Base-by-base conservation (phyloP, 495 filamentous ascomycete genomes). In the Aspergillus sclerotiicarbonarius region DNA sequence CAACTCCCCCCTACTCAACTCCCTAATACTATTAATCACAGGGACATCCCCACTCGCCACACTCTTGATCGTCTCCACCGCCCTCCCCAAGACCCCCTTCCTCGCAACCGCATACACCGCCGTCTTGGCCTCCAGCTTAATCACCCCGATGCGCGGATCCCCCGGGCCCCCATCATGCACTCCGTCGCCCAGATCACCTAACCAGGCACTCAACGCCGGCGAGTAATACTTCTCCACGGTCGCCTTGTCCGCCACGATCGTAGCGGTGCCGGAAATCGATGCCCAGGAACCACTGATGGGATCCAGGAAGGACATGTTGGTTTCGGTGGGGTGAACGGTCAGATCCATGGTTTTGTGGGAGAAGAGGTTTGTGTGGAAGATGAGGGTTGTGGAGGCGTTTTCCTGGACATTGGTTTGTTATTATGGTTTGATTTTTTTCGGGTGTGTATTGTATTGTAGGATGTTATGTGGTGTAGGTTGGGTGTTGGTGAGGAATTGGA, bases 341-440 rank as follows among this genome's bases (percentile, higher is more conserved):
- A 98, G 81, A 67, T 96, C 92, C 73, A 90, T 81, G 12, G 91
- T 92, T 77, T 98, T 96, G 72, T 90, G 89, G 35, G 90, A 92
- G 70, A 94, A 90, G 58, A 90, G 91, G 78, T 96, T 96, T 62
- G 91, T 90, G 77, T 94, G 87, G 83, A 98, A 96, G 73, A 96
- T 81, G 47, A 96, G 84, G 71, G 96, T 92, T 50, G 95, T 82
- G 65, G 87, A 88, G 61, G 86, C 84, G 60, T 80, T 80, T 73
- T 94, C 87, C 90, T 92, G 35, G 6, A 0, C 2, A 9, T 10
- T 8, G 29, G 6, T 15, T 41, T 50, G 33, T 51, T 43, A 57
- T 30, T 33, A 30, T n/a, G n/a, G n/a, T n/a, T n/a, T n/a, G n/a
- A n/a, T n/a, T n/a, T n/a, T n/a, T n/a, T n/a, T n/a, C n/a, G n/a